Percentiles rank a stretch among this genome's conserved stretches.
Evolutionary conservation across 2,329 filamentous ascomycete species (phyloP).

Genomic region (Aspergillus intermedius): DNA sequence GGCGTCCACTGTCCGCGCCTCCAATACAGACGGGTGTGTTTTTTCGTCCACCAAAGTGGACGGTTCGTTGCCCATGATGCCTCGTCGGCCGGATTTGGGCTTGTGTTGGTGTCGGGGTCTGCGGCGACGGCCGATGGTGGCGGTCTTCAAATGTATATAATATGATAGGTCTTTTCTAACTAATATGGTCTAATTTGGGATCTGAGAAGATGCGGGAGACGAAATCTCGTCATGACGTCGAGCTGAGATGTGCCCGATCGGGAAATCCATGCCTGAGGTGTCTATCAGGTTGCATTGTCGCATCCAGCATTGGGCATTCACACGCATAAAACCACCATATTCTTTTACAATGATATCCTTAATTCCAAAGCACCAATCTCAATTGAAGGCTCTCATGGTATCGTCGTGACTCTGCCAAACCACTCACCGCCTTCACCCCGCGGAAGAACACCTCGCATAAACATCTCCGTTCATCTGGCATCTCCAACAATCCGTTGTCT

Average conservation of each 20-base stretch:
- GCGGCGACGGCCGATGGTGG: slow-evolving; percentile 18
- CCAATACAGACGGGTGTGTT: slow-evolving; percentile 58
- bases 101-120: slow-evolving; percentile 16
- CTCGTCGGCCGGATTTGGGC: slow-evolving; percentile 11
- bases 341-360: too few relatives aligned
- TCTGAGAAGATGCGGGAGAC: background rate
- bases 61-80: slow-evolving; percentile 75
- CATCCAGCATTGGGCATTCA: background rate
- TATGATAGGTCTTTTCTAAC: background rate
- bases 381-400: too few relatives aligned
- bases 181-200: background rate
- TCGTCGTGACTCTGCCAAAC: background rate
- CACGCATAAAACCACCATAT: too few relatives aligned
- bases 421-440: background rate
- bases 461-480: background rate
- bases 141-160: background rate
- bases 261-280: background rate
- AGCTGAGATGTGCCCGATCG: background rate
- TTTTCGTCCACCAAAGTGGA: slow-evolving; percentile 61
- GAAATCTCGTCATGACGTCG: slow-evolving; percentile 1
- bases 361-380: too few relatives aligned
- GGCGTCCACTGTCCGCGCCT: slow-evolving; percentile 61
- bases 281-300: background rate
- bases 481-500: background rate
- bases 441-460: background rate